Conservation (phyloP, 2,329 filamentous ascomycete genomes). For the Cryphonectria parasitica region DNA sequence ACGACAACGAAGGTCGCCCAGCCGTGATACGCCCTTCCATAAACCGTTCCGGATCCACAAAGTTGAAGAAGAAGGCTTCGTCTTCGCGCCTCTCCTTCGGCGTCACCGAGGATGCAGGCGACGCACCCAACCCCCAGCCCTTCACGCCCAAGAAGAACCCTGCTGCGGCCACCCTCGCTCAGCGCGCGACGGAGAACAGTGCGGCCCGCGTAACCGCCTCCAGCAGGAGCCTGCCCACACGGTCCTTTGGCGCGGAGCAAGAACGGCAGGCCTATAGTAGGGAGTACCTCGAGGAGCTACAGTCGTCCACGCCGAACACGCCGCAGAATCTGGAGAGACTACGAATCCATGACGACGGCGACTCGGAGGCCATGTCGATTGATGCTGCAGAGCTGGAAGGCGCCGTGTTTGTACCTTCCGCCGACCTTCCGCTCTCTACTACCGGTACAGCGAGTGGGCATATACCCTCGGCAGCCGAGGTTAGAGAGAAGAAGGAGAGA, state of each 20-base stretch:
- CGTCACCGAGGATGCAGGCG: constrained; percentile 57
- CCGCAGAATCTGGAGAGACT: constrained; percentile 64
- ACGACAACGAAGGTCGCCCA: constrained; percentile 51
- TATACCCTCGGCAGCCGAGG: constrained; percentile 83
- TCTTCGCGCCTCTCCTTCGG: constrained; percentile 78
- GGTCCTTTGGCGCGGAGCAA: constrained; percentile 63
- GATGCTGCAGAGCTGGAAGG: constrained; percentile 66
- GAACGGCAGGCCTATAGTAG: constrained; percentile 81
- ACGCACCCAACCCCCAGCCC: constrained; percentile 55
- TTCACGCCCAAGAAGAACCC: constrained; percentile 56
- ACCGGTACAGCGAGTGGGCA: constrained; percentile 36
- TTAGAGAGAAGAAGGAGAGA: constrained; percentile 87
- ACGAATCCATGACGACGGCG: constrained; percentile 45
- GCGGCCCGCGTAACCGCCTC: constrained; percentile 48
- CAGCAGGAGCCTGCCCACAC: constrained; percentile 56
- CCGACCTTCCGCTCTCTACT: constrained; percentile 44
- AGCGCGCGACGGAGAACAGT: constrained; percentile 40
- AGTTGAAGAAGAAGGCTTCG: constrained; percentile 75
- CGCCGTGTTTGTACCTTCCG: constrained; percentile 63
- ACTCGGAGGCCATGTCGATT: constrained; percentile 56
- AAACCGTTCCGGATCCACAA: constrained; percentile 52
- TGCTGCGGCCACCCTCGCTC: constrained; percentile 37
- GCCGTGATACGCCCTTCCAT: constrained; percentile 54
- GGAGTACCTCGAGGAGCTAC: constrained; percentile 83
- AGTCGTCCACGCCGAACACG: constrained; percentile 81